Evolutionary conservation across 345 rosid genomes (phyloP).

Genomic region (Diplotaxis tenuifolia): DNA sequence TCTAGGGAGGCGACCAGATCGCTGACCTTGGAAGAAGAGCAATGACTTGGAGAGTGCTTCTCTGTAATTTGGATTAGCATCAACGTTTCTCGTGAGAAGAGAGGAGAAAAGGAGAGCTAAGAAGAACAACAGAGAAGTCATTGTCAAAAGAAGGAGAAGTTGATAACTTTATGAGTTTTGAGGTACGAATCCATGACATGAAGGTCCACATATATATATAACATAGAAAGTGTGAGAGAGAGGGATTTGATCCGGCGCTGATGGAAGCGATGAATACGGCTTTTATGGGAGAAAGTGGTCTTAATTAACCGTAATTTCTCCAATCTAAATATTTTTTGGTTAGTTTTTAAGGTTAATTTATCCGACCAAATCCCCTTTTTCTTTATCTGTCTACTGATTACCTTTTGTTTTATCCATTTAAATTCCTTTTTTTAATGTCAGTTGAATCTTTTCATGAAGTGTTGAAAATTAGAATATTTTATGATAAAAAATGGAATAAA

Average conservation of each 20-base stretch:
- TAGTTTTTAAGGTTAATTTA: not conserved
- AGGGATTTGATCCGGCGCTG: constrained; percentile 33
- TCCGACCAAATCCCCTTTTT: constrained; percentile 17
- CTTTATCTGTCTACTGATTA: constrained; percentile 6
- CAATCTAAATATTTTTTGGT: not conserved
- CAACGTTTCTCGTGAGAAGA: constrained; percentile 30
- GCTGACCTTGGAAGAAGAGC: constrained; percentile 85
- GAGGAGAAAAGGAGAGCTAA: constrained; percentile 29
- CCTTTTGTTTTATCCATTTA: constrained; percentile 3
- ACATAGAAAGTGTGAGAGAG: not conserved
- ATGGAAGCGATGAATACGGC: constrained; percentile 36
- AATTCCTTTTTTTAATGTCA: not conserved
- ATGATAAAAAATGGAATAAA: not conserved
- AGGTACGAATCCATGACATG: constrained; percentile 19
- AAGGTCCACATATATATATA: constrained; percentile 25
- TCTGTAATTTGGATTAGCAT: constrained; percentile 66
- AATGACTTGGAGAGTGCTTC: constrained; percentile 82
- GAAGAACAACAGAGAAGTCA: constrained; percentile 23
- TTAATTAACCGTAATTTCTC: constrained; percentile 30
- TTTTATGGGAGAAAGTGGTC: constrained; percentile 20
- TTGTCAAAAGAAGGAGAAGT: constrained; percentile 13
- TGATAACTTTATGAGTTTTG: constrained; percentile 13
- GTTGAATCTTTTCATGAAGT: not conserved
- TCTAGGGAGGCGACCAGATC: constrained; percentile 70
- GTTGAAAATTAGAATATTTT: not conserved